These are phyloP conservation scores for Auricularia sp. DNA, from an alignment of 768 basidiomycete genomes.

Conservation along the genomic window DNA sequence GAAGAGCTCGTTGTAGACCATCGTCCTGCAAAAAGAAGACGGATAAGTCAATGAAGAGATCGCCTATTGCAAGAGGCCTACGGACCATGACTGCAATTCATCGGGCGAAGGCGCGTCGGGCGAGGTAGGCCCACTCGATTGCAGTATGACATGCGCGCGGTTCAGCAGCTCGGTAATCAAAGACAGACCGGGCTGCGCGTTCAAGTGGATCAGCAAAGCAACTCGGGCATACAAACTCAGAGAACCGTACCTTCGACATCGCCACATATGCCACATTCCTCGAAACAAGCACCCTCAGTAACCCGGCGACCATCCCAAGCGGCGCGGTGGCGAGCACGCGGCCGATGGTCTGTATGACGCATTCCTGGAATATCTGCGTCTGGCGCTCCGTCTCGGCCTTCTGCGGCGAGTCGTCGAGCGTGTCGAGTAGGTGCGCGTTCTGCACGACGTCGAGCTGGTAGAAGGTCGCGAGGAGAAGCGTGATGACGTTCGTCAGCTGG, in stretches of 20 bases:
- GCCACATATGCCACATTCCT: constrained; percentile 66
- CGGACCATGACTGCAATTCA: constrained; percentile 73
- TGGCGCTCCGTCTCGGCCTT: constrained; percentile 71
- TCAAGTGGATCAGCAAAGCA: constrained; percentile 4
- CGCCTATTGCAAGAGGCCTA: neutral
- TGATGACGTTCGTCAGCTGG: constrained; percentile 78
- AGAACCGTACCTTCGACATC: constrained; percentile 60
- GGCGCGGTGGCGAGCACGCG: constrained; percentile 70
- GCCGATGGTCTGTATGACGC: constrained; percentile 78
- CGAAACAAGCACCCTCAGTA: constrained; percentile 74
- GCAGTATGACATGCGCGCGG: constrained; percentile 75
- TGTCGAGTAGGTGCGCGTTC: constrained; percentile 63
- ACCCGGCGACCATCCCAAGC: constrained; percentile 73
- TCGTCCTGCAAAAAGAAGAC: constrained; percentile 39
- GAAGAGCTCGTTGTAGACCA: constrained; percentile 82
- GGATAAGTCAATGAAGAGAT: constrained; percentile 6
- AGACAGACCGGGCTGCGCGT: constrained; percentile 73
- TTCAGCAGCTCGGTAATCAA: constrained; percentile 85
- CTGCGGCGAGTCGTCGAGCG: constrained; percentile 48
- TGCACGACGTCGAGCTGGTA: constrained; percentile 85
- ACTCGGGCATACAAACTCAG: neutral
- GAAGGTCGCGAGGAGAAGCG: constrained; percentile 89
- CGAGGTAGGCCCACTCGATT: constrained; percentile 35
- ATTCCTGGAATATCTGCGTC: constrained; percentile 79
- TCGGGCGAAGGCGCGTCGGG: constrained; percentile 52